Base-by-base conservation (phyloP, 2,329 filamentous ascomycete genomes). In the Madurella fahalii region DNA sequence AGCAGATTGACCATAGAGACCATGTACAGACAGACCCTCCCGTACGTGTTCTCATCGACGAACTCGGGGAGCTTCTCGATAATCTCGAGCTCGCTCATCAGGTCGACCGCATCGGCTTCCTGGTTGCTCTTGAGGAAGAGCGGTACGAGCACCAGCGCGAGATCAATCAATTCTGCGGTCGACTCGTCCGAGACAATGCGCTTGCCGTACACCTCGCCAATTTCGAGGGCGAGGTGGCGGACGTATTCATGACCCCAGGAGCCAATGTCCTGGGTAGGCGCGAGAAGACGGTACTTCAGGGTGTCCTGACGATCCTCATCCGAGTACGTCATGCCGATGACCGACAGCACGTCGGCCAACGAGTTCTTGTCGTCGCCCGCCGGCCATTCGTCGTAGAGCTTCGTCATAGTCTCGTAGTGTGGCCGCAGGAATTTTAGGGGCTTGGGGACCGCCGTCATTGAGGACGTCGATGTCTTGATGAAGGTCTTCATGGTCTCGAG, bases 241-340 rank as follows among this genome's bases (percentile, higher is more conserved):
- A 95, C 91, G 72, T 99, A 99, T 79, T 99, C 94, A 71, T 99
- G 95, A 56, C 94, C 94, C 94, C 94, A 99, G 5, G 93, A 96
- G 54, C 86, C 89, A 67, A 99, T 90, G 72, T 99, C 94, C 70
- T 91, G 85, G 40, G 91, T 89, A 31, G 92, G 91, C 37, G 93
- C 87, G 57, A 96, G 81, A 49, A 99, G 81, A 62, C 94, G 86
- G 77, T 94, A 99, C 75, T 96, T 97, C 66, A 99, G 82, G 47
- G 94, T 96, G 72, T 99, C 94, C 73, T 95, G 84, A 71, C 90
- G 86, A 67, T 96, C 90, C 73, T 97, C 94, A 68, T 97, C 93
- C 47, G 93, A 96, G 71, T 93, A 96, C 52, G 94, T 99, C 94
- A 99, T 99, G 58, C 93, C 94, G 64, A 99, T 88, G 47, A 99